Conservation (phyloP, 164 flowering plant species). For the Protea cynaroides region DNA sequence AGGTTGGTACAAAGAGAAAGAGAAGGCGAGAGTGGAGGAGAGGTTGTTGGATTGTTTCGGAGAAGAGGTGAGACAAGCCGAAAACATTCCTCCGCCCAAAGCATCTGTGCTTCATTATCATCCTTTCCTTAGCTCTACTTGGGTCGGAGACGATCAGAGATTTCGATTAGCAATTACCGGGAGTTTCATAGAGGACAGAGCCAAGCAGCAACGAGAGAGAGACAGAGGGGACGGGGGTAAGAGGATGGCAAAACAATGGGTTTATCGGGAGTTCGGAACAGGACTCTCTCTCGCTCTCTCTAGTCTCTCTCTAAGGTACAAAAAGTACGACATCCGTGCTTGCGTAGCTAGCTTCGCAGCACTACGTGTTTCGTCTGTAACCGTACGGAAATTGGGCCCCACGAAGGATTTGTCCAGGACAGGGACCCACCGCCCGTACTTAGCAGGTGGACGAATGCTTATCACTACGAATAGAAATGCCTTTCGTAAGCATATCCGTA, state of each 20-base stretch:
- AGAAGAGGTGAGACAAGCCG: background rate
- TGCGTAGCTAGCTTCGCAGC: too few relatives aligned
- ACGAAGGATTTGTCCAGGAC: too few relatives aligned
- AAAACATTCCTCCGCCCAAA: slow-evolving; percentile 9
- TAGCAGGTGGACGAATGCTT: too few relatives aligned
- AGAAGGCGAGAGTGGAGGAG: slow-evolving; percentile 37
- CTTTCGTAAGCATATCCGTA: too few relatives aligned
- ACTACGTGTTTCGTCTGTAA: too few relatives aligned
- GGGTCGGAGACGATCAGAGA: background rate
- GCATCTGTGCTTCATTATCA: slow-evolving; percentile 6
- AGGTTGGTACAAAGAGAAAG: slow-evolving; percentile 49
- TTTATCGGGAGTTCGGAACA: background rate
- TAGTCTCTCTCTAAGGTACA: too few relatives aligned
- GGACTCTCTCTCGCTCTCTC: too few relatives aligned
- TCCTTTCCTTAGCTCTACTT: background rate
- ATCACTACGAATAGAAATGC: too few relatives aligned
- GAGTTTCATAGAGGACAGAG: too few relatives aligned
- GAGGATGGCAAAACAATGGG: background rate
- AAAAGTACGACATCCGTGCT: too few relatives aligned
- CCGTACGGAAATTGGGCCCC: too few relatives aligned
- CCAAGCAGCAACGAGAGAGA: background rate
- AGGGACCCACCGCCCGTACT: too few relatives aligned
- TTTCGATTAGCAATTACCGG: background rate
- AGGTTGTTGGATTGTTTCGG: slow-evolving; percentile 22
- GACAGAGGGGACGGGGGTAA: background rate